Conservation (phyloP, 768 basidiomycete genomes). For the Neoboletus subvelutipes region DNA sequence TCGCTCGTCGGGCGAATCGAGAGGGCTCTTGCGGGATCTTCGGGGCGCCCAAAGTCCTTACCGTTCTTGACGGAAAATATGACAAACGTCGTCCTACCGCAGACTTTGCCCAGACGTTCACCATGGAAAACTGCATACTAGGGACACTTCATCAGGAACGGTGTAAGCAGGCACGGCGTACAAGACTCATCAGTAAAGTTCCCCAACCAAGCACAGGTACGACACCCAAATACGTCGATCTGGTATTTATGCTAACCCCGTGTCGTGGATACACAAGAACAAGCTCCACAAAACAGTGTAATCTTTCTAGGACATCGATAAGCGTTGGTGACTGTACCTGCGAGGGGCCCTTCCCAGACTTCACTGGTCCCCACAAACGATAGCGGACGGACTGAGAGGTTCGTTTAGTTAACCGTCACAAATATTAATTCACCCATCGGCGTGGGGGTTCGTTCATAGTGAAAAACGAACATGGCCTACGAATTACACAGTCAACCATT, state of each 20-base stretch:
- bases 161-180: constrained; percentile 16
- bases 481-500: constrained; percentile 14
- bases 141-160: no score
- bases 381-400: neutral
- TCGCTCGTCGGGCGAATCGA: neutral
- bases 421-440: neutral
- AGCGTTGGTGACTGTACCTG: neutral
- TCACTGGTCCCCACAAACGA: neutral
- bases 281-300: neutral
- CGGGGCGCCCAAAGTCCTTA: neutral
- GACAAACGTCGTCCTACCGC: neutral
- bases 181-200: neutral
- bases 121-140: neutral
- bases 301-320: neutral
- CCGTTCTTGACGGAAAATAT: neutral
- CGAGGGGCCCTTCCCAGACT: neutral
- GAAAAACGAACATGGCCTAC: constrained; percentile 9
- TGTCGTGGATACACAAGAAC: neutral
- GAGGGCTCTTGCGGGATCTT: neutral
- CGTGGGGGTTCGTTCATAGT: constrained; percentile 3
- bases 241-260: constrained; percentile 1
- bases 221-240: constrained; percentile 7
- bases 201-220: constrained; percentile 11
- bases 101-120: neutral
- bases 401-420: constrained; percentile 3